Percentiles rank a stretch among this genome's conserved stretches.
Evolutionary conservation across 768 basidiomycete genomes (phyloP).

Genomic region (Hebeloma cylindrosporum): DNA sequence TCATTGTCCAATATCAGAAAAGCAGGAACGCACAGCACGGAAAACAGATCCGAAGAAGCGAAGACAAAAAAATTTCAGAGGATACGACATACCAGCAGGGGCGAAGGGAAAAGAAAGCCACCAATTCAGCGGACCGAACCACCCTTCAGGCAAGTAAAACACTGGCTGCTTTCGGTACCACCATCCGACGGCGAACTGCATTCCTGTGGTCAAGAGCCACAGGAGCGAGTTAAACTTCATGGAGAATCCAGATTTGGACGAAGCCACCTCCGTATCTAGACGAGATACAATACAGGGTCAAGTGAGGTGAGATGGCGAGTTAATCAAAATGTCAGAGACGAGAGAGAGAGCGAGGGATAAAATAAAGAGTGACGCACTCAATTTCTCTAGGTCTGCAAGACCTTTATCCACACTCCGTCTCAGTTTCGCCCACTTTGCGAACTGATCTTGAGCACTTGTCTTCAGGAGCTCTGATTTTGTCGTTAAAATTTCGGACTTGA

Average conservation of each 20-base stretch:
- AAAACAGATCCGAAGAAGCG: neutral
- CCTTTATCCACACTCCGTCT: conserved; percentile 90
- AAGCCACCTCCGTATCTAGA: conserved; percentile 66
- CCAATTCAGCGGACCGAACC: conserved; percentile 90
- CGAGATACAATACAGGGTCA: neutral
- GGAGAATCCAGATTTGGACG: conserved; percentile 60
- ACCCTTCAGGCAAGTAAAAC: conserved; percentile 88
- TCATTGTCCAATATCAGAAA: no score
- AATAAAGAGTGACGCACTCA: conserved; percentile 61
- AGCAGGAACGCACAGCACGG: neutral
- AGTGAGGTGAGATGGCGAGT: neutral
- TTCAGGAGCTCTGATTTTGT: conserved; percentile 84
- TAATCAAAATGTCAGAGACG: neutral
- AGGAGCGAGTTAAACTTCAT: conserved; percentile 70
- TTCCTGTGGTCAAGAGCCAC: conserved; percentile 86
- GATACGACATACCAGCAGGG: conserved; percentile 63
- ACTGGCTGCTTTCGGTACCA: conserved; percentile 90
- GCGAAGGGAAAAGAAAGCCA: conserved; percentile 90
- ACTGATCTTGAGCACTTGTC: conserved; percentile 96
- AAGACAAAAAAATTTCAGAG: neutral
- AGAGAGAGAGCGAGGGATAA: conserved; percentile 4
- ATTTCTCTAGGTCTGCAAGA: conserved; percentile 83
- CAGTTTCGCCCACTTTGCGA: conserved; percentile 97
- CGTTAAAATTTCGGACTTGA: conserved; percentile 77
- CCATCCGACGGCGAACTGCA: conserved; percentile 84